Evolutionary conservation across 345 rosid genomes (phyloP).

Genomic region (Eucalyptus rudis): DNA sequence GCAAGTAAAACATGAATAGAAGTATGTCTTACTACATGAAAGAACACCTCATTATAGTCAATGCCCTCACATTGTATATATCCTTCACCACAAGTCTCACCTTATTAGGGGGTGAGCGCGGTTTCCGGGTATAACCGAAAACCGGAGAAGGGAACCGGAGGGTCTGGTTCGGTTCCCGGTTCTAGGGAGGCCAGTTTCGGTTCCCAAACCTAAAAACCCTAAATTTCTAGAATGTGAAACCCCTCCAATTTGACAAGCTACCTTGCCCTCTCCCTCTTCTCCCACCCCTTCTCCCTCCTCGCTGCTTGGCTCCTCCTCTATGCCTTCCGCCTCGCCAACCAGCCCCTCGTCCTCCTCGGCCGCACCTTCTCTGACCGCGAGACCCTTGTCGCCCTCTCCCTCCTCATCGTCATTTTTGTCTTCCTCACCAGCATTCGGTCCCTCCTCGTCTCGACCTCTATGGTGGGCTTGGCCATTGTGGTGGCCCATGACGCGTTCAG

Average conservation of each 20-base stretch:
- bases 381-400: background rate
- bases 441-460: background rate
- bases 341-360: background rate
- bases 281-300: slow-evolving; percentile 3
- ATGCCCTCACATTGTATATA: no score
- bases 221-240: no score
- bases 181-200: no score
- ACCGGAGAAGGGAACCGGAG: rapidly evolving
- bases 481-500: background rate
- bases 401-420: background rate
- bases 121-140: rapidly evolving
- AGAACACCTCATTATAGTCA: no score
- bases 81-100: rapidly evolving
- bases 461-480: background rate
- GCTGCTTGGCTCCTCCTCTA: slow-evolving; percentile 1
- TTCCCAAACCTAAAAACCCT: no score
- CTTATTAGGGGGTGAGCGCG: no score
- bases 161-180: rapidly evolving
- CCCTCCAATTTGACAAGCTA: no score
- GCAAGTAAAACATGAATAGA: no score
- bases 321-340: background rate
- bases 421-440: slow-evolving; percentile 3
- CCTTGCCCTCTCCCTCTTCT: background rate
- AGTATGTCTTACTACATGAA: no score
- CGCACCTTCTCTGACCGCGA: background rate